These are phyloP conservation scores for Cotoneaster glaucophyllus DNA, from an alignment of 306 rosid genomes.

Conservation along the genomic window DNA sequence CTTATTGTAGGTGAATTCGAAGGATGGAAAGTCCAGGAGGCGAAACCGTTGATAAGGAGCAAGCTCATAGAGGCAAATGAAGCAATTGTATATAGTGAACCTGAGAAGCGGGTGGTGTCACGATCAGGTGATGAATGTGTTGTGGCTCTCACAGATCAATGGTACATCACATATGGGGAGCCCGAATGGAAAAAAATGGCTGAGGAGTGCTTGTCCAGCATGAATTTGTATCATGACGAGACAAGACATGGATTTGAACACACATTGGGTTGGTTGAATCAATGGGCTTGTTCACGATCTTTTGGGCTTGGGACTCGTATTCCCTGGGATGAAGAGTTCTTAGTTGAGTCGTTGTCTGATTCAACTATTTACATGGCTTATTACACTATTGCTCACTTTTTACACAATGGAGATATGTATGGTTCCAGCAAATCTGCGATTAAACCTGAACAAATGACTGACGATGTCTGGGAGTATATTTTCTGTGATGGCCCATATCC, in stretches of 20 bases:
- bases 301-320: constrained; percentile 93
- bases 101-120: constrained; percentile 77
- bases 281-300: constrained; percentile 97
- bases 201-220: constrained; percentile 66
- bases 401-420: constrained; percentile 70
- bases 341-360: constrained; percentile 87
- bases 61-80: constrained; percentile 66
- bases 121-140: constrained; percentile 93
- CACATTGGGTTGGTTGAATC: constrained; percentile 82
- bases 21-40: constrained; percentile 58
- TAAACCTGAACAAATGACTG: constrained; percentile 71
- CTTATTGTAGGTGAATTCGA: constrained; percentile 69
- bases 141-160: constrained; percentile 95
- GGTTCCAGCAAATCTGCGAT: constrained; percentile 43
- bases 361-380: constrained; percentile 96
- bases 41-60: constrained; percentile 57
- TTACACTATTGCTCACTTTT: constrained; percentile 71
- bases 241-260: constrained; percentile 87
- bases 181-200: constrained; percentile 70
- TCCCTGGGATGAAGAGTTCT: constrained; percentile 85
- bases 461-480: constrained; percentile 79
- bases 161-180: constrained; percentile 90
- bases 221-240: constrained; percentile 71
- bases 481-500: constrained; percentile 71
- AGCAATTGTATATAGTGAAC: constrained; percentile 79